Evolutionary conservation across 129 eudicot genomes (phyloP), one percentile per base, ranked within the genome.

Genomic region (Flaveria bidentis): DNA sequence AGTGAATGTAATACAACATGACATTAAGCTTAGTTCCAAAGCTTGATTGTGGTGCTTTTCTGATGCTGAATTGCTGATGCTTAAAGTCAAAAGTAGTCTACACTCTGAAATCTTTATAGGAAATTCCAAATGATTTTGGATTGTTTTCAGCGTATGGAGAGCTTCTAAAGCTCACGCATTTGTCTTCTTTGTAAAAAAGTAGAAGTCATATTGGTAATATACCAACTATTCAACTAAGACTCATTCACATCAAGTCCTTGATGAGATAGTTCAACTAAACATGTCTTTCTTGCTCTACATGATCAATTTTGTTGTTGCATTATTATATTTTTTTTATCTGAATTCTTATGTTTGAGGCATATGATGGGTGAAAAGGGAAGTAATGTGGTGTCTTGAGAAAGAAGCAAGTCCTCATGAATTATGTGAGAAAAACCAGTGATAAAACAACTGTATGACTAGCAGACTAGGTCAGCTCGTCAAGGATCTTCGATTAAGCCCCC

Each of bases 281-380:
- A 47, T 60, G 53, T 73, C 78, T 74, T 26, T 74, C 45, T 74
- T 33, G 46, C 62, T 61, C 47, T 61, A 8, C 5, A 45, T 39
- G 8, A 16, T 58, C 78, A 74, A 25, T 26, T 57, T 42, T n/a
- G 64, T 60, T 23, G 67, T 60, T 60, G 17, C 67, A 60, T 13
- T 25, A 11, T 25, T 13, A 6, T 26, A 25, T 0, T 26, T 28
- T 57, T 4, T 11, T 60, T 60, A 60, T 13, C 67, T 60, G 39
- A 60, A 25, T 12, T 60, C n/a, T 57, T 57, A 2, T 11, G 23
- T 57, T 53, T 57, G 30, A 57, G 33, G 36, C 65, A 20, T 58
- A 58, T 58, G 65, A 9, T 23, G 65, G 65, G 33, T 9, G 30
- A 58, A 58, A 10, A 22, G 65, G 65, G 36, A 0, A 4, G 36